Evolutionary conservation across 2,329 filamentous ascomycete species (phyloP), one percentile per base, ranked within the genome.

Genomic region (Fusarium irregulare): DNA sequence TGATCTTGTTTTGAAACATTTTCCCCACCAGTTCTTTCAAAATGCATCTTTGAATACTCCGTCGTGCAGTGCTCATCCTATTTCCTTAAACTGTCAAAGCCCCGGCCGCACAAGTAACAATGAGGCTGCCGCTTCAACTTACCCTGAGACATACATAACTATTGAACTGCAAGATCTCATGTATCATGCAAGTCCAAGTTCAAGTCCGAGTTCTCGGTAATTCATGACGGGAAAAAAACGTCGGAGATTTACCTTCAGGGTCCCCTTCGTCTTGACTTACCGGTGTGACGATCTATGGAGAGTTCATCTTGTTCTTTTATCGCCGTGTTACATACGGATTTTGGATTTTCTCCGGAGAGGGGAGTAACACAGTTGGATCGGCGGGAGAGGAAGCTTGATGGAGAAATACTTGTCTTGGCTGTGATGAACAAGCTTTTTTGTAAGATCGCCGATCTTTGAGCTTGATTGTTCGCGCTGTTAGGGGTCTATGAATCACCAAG

Each of bases 1-100:
- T 89, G 18, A 77, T 92, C 25, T 77, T 93, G 9, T 73, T 93
- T 3, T 88, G 92, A 74, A 90, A 92, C 66, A 87, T 82, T 0
- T 88, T 88, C 54, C 75, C 83, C 7, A 80, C 83, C 5, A 72
- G 75, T 11, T 79, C 85, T 27, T 87, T 89, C 13, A 73, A 68
- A 6, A 23, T 32, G 16, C 12, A 48, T 32, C 14, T 48, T 32
- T 20, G 23, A 32, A 49, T 10, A 28, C 20, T 14, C 21, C 34
- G 18, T 14, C 25, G 14, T 42, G 23, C 20, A 42, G 37, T 53
- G 23, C 13, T 37, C n/a, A 80, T 92, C 40, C 81, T 91, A 13
- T n/a, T 85, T 27, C 89, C 80, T 45, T 87, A 87, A 77, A 83
- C 83, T 32, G 84, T 85, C 76, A 77, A 82, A 25, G 82, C 89